Base-by-base conservation (phyloP, 768 basidiomycete genomes). In the Hortiboletus flavorubellus region DNA sequence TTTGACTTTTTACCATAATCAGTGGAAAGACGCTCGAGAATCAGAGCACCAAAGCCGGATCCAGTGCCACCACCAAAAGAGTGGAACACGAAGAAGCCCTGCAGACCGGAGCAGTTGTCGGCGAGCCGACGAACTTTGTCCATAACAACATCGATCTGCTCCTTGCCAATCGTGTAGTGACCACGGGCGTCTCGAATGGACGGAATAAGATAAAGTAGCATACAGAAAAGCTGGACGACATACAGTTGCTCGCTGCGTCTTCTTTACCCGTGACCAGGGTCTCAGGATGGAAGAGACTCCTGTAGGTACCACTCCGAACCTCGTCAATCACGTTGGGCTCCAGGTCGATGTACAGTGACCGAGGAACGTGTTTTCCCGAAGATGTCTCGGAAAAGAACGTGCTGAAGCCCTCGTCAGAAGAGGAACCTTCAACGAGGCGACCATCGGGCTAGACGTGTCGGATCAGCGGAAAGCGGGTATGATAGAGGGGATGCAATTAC, bases 11-110 rank as follows among this genome's bases (percentile, higher is more conserved):
- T 99, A 72, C 96, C 96, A 64, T 97, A 99, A 73, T 99, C 96
- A 55, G 89, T 89, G 16, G 95, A 95, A 49, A 99, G 85, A 62
- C 91, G 86, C 76, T 98, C 96, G 56, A 99, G 85, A 49, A 98
- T 83, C 62, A 98, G 84, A 49, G 96, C 94, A 66, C 96, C 96
- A 70, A 99, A 96, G 61, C 96, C 96, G 55, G 96, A 99, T 59
- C 96, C 96, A 59, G 96, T 98, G 75, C 96, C 96, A 68, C 96
- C 96, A 73, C 96, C 96, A 73, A 99, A 98, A 46, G 96, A 99
- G 80, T 98, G 96, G 87, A 98, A 98, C 64, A 97, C 93, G 72
- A 98, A 98, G 82, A 98, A 99, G 58, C 96, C 96, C 74, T 98
- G 96, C 29, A 98, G 86, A 66, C 96, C 96, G 51, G 83, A 81